phyloP scores from a whole-genome alignment of 2,329 filamentous ascomycete genomes.

The Drechslerella dactyloides region DNA sequence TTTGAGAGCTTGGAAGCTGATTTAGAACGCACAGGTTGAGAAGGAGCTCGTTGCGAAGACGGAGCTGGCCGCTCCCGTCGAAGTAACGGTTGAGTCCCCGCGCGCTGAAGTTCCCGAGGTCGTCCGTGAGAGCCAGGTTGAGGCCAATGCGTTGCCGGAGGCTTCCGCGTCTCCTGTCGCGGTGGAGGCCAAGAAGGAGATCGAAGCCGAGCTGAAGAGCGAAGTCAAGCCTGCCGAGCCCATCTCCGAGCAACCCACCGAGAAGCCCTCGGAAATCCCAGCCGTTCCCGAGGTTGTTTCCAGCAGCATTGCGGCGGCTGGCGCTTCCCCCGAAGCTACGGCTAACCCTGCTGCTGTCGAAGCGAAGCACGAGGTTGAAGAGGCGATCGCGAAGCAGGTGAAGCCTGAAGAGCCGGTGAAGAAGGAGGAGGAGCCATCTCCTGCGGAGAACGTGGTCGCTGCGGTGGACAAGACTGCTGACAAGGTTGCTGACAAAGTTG shows the following conservation, averaged over 20 bases:
- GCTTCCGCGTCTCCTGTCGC: constrained; percentile 70
- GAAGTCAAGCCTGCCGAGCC: constrained; percentile 62
- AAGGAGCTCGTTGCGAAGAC: constrained; percentile 35
- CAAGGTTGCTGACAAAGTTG: constrained; percentile 17
- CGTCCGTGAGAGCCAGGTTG: constrained; percentile 74
- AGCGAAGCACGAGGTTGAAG: constrained; percentile 76
- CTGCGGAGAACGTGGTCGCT: constrained; percentile 13
- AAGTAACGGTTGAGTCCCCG: constrained; percentile 38
- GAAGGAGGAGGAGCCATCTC: constrained; percentile 1
- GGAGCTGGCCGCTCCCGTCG: constrained; percentile 31
- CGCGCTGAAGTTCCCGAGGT: constrained; percentile 63
- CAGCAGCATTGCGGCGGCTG: constrained; percentile 66
- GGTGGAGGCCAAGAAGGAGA: constrained; percentile 72
- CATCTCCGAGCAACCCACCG: constrained; percentile 26
- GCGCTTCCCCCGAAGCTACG: constrained; percentile 72
- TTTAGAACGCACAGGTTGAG: constrained; percentile 27
- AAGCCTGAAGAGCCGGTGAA: constrained; percentile 9
- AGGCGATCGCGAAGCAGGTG: constrained; percentile 34
- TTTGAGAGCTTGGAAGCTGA: constrained; percentile 14
- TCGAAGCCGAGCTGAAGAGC: constrained; percentile 73
- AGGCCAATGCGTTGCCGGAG: constrained; percentile 70
- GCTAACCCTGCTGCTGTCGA: constrained; percentile 71
- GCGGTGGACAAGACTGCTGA: constrained; percentile 27
- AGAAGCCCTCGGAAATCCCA: constrained; percentile 52
- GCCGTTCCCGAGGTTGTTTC: constrained; percentile 66